Percentiles rank a stretch among this genome's conserved stretches.
These are phyloP conservation scores for Priceomyces castillae DNA, from an alignment of 805 yeast genomes.

Conservation along the genomic window DNA sequence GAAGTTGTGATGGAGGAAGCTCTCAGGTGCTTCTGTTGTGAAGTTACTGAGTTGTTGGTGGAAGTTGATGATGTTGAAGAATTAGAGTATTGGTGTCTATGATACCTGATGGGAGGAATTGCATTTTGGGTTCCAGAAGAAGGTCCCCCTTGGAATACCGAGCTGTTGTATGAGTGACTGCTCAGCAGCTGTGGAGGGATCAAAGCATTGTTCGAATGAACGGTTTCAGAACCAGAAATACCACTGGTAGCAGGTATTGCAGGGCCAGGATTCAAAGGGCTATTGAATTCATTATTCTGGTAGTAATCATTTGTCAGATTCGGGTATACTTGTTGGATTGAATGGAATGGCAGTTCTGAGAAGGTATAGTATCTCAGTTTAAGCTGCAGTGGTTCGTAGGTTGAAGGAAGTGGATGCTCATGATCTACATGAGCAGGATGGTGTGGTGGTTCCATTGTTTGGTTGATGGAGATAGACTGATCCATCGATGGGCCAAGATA, in stretches of 20 bases:
- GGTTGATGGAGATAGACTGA: conserved; percentile 4
- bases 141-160: conserved; percentile 1
- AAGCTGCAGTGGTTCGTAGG: conserved; percentile 1
- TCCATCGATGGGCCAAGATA: conserved; percentile 8
- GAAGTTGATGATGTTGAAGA: conserved; percentile 7
- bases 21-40: conserved; percentile 13
- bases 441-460: not conserved
- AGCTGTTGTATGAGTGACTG: conserved; percentile 2
- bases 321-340: conserved; percentile 8
- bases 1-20: conserved; percentile 11
- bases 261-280: conserved; percentile 1
- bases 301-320: conserved; percentile 4
- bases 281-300: conserved; percentile 5
- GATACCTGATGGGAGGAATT: not conserved
- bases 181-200: conserved; percentile 5
- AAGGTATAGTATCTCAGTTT: conserved; percentile 6
- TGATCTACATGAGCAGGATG: conserved; percentile 2
- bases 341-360: conserved; percentile 6
- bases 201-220: not conserved
- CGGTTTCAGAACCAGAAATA: not conserved
- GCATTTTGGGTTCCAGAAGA: not conserved
- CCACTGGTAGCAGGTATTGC: conserved; percentile 4
- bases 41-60: conserved; percentile 1
- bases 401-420: not conserved
- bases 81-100: conserved; percentile 4